phyloP scores from a whole-genome alignment of 2,329 filamentous ascomycete genomes.

The Decorospora gaudefroyi region DNA sequence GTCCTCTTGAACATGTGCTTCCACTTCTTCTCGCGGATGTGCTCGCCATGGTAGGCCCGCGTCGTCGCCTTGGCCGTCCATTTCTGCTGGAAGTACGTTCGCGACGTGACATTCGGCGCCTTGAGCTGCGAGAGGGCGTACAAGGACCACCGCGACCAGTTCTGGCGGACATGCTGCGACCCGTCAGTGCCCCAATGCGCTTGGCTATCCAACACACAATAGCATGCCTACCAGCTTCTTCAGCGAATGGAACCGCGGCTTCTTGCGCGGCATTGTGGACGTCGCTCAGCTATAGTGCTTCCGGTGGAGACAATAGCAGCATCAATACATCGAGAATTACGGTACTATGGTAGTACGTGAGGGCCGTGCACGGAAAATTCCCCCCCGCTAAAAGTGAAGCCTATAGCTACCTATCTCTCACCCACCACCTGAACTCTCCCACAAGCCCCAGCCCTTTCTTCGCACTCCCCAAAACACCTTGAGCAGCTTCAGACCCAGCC shows the following conservation, averaged over 20 bases:
- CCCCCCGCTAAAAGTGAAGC: constrained; percentile 19
- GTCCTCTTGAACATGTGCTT: constrained; percentile 86
- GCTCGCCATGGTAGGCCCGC: constrained; percentile 91
- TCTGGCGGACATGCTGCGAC: constrained; percentile 83
- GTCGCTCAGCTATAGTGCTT: constrained; percentile 13
- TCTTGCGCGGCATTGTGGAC: constrained; percentile 51
- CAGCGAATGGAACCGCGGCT: constrained; percentile 66
- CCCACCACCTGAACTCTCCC: constrained; percentile 6
- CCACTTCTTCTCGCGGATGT: constrained; percentile 92
- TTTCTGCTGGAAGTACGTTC: constrained; percentile 97
- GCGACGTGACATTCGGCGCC: constrained; percentile 44
- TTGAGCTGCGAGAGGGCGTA: constrained; percentile 75
- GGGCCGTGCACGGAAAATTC: constrained; percentile 18
- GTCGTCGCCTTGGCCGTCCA: constrained; percentile 85
- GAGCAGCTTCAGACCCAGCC: constrained; percentile 3
- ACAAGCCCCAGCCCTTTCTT: constrained; percentile 2
- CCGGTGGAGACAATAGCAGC: constrained; percentile 10
- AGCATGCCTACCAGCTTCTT: constrained; percentile 63
- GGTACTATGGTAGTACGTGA: not conserved
- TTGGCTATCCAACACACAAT: constrained; percentile 13
- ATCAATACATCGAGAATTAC: constrained; percentile 10
- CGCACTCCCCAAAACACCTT: not conserved
- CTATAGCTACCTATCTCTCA: constrained; percentile 11
- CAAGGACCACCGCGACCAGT: constrained; percentile 97
- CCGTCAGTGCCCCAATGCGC: constrained; percentile 12